Evolutionary conservation across 2,329 filamentous ascomycete species (phyloP), one percentile per base, ranked within the genome.

Genomic region (Colletotrichum tabaci): DNA sequence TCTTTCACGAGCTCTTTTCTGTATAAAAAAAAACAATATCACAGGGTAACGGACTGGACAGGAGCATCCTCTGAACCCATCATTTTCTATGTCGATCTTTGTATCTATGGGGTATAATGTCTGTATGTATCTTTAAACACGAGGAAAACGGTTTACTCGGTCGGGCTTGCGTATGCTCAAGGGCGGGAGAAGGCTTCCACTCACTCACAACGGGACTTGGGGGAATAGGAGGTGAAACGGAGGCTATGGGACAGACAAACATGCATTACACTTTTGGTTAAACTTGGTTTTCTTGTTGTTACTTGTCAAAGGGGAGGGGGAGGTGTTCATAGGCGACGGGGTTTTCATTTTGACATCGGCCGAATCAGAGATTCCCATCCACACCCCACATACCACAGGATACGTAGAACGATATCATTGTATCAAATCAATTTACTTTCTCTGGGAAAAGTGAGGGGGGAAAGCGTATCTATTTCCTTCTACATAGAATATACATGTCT

Each of bases 371-470:
- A 61, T 57, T 64, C 6, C 38, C 57, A 53, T 47, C 26, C 57
- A 61, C 56, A 62, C 35, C 9, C 9, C 35, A 3, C 35, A 38
- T 10, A 38, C 18, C 58, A 68, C 38, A 55, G 55, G 66, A 61
- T 61, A 60, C 66, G 70, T 66, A 71, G 70, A 72, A 66, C 70
- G 66, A 52, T 42, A 66, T 72, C 61, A 72, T 65, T 71, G 70
- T 71, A 72, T 21, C 58, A 67, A 57, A 23, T 21, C 15, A 23
- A 23, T 16, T 49, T 23, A n/a, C n/a, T 8, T 23, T 4, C 13
- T 6, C 9, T 38, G 35, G 35, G 8, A 10, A 38, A 3, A 38
- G 35, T 2, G 9, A 38, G 35, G 0, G 35, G 35, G 35, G 10
- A 9, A 38, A 38, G 8, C 35, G 35, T 38, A 10, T 38, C 35